Evolutionary conservation across 75 land plant species (phyloP).

Genomic region (Chamaecyparis obtusa): DNA sequence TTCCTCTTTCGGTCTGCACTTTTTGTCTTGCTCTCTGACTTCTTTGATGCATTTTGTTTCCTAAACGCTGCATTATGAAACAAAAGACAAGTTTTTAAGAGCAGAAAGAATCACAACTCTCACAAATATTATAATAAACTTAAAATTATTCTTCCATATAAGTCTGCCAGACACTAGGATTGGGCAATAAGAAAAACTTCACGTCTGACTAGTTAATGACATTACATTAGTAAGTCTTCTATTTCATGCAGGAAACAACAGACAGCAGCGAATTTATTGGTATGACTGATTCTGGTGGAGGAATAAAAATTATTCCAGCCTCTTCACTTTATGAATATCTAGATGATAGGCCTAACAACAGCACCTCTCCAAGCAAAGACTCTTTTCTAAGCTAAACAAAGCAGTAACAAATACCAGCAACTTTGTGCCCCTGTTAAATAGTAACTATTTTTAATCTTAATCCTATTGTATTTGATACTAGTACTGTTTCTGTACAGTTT

Average conservation of each 20-base stretch:
- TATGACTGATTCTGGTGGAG: not conserved
- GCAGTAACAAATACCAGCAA: not conserved
- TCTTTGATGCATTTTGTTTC: not conserved
- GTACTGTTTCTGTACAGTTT: not conserved
- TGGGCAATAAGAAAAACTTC: not conserved
- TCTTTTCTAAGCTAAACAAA: not conserved
- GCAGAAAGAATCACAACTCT: not conserved
- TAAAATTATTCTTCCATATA: not conserved
- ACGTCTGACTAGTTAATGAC: not conserved
- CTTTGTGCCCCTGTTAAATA: not conserved
- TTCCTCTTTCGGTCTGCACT: not conserved
- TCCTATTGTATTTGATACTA: not conserved
- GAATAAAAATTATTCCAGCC: not conserved
- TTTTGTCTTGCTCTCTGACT: not conserved
- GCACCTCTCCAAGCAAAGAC: not conserved
- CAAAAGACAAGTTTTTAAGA: not conserved
- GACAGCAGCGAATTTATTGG: not conserved
- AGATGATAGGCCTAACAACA: not conserved
- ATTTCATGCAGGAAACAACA: not conserved
- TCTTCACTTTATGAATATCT: not conserved
- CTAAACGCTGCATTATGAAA: not conserved
- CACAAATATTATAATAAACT: not conserved
- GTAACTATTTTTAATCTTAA: not conserved
- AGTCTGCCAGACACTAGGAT: not conserved
- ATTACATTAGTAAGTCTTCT: not conserved